Conservation (phyloP, 768 basidiomycete species). For the Amanita exitialis region DNA sequence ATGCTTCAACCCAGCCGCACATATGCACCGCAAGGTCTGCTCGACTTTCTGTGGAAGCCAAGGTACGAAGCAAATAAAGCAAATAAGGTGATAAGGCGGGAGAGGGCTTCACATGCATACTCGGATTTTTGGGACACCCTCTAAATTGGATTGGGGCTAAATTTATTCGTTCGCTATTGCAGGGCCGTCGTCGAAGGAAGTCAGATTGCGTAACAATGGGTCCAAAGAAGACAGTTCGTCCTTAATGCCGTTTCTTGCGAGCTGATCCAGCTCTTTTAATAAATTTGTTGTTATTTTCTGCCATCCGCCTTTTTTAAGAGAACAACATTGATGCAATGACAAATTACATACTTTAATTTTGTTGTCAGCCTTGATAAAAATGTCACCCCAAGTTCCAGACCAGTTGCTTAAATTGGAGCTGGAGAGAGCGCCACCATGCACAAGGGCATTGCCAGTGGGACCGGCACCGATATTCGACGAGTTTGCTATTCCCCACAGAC, state of each 20-base stretch:
- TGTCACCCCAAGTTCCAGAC: conserved; percentile 57
- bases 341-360: conserved; percentile 64
- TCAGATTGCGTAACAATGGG: conserved; percentile 59
- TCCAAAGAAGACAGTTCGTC: conserved; percentile 78
- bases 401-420: conserved; percentile 46
- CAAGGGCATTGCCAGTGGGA: conserved; percentile 12
- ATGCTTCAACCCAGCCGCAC: too few relatives aligned
- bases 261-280: conserved; percentile 76
- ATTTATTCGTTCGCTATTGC: conserved; percentile 14
- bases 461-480: conserved; percentile 14
- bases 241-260: conserved; percentile 72
- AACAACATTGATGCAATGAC: background rate
- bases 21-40: too few relatives aligned
- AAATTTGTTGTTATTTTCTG: conserved; percentile 80
- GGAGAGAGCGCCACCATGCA: conserved; percentile 18
- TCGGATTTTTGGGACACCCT: conserved; percentile 16
- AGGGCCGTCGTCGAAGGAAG: conserved; percentile 21
- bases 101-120: too few relatives aligned
- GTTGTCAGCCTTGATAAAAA: conserved; percentile 69
- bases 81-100: background rate
- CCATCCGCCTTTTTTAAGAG: background rate
- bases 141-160: conserved; percentile 24
- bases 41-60: too few relatives aligned
- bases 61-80: too few relatives aligned
- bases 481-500: conserved; percentile 69